Conservation (phyloP, 768 basidiomycete species). For the Leccinum subgranulosum region DNA sequence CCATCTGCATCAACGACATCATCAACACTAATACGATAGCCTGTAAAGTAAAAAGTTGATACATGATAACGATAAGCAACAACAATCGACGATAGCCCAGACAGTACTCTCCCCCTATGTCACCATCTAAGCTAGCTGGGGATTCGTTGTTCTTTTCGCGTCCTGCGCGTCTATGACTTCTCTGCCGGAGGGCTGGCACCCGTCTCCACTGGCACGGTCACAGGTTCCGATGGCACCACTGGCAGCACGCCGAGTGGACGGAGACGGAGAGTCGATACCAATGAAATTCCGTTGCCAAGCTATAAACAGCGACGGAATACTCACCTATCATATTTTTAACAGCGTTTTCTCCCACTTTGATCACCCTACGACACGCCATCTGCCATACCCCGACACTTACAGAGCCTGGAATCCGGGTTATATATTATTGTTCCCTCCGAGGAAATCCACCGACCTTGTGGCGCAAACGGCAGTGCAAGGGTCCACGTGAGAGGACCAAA, state of each 20-base stretch:
- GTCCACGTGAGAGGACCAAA: conserved; percentile 87
- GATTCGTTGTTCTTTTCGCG: background rate
- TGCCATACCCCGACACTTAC: conserved; percentile 95
- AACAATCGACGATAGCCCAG: background rate
- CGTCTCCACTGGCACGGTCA: conserved; percentile 14
- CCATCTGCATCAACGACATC: background rate
- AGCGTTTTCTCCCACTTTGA: conserved; percentile 70
- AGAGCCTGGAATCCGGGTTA: conserved; percentile 52
- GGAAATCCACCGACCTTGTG: conserved; percentile 54
- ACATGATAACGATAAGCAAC: conserved; percentile 17
- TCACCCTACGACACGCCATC: conserved; percentile 87
- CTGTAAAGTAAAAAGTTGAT: conserved; percentile 18
- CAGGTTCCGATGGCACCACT: conserved; percentile 24
- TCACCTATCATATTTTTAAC: conserved; percentile 60
- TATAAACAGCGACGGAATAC: conserved; percentile 14
- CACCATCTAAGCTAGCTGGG: conserved; percentile 4
- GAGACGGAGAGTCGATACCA: background rate
- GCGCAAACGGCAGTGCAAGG: conserved; percentile 88
- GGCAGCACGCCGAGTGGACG: background rate
- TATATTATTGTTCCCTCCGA: background rate
- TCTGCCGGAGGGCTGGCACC: conserved; percentile 6
- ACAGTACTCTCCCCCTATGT: conserved; percentile 1
- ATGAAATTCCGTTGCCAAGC: background rate
- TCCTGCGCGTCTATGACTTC: conserved; percentile 15
- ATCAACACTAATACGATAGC: background rate